Percentiles rank a stretch among this genome's conserved stretches.
phyloP scores from a whole-genome alignment of 176 grass and related monocot genomes.

The Urochloa ruziziensis region DNA sequence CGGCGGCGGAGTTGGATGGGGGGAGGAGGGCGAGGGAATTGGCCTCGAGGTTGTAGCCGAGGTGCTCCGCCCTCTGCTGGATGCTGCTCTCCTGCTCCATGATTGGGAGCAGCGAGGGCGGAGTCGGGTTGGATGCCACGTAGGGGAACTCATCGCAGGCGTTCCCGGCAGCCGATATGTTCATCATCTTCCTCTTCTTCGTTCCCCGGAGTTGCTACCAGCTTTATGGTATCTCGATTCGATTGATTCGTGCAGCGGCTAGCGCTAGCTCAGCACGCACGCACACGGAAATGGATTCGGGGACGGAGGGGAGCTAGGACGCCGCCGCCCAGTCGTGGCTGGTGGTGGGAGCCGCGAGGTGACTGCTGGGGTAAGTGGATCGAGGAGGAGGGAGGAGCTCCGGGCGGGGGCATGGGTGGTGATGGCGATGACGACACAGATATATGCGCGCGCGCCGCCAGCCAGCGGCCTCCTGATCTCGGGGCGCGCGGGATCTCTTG shows the following conservation, averaged over 20 bases:
- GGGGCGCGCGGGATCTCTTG: conserved; percentile 22
- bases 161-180: conserved; percentile 17
- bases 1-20: conserved; percentile 34
- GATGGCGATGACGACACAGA: conserved; percentile 32
- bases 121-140: conserved; percentile 6
- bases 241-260: not conserved
- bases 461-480: not conserved
- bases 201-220: not conserved
- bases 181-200: conserved; percentile 48
- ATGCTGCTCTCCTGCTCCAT: conserved; percentile 50
- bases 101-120: conserved; percentile 34
- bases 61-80: conserved; percentile 36
- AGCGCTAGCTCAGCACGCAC: not conserved
- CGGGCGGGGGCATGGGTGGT: not conserved
- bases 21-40: conserved; percentile 39
- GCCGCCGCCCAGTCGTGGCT: not conserved
- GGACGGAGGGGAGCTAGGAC: conserved; percentile 40
- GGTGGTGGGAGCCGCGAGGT: not conserved
- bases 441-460: conserved; percentile 10
- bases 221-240: not conserved
- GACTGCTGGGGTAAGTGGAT: not conserved
- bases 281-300: conserved; percentile 36
- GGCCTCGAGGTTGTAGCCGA: conserved; percentile 55
- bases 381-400: not conserved
- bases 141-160: conserved; percentile 54